A percentile compares a stretch with the other conserved stretches of the same genome.
These are phyloP conservation scores for Clitoria ternatea DNA, from an alignment of 306 rosid genomes.

Conservation along the genomic window DNA sequence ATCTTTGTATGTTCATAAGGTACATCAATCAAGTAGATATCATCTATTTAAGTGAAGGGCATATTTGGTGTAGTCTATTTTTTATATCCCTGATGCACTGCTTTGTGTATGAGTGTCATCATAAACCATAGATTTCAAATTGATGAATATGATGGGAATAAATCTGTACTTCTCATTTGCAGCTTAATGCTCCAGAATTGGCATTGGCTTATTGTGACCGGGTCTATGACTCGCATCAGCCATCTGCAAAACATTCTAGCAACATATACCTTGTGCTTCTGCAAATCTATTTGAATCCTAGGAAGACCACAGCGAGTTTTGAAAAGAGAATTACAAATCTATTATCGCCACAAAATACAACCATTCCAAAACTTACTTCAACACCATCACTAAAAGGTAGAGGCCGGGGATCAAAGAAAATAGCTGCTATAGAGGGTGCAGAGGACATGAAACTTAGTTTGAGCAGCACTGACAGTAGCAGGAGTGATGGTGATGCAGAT, in stretches of 20 bases:
- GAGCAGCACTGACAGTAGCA: constrained; percentile 80
- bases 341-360: constrained; percentile 49
- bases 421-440: constrained; percentile 94
- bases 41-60: neutral
- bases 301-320: constrained; percentile 64
- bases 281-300: constrained; percentile 90
- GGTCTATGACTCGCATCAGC: constrained; percentile 63
- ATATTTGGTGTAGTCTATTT: constrained; percentile 9
- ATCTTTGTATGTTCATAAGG: constrained; percentile 92
- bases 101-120: constrained; percentile 8
- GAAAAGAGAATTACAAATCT: constrained; percentile 76
- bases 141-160: constrained; percentile 17
- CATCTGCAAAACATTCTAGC: constrained; percentile 62
- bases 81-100: constrained; percentile 13
- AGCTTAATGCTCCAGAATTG: constrained; percentile 86
- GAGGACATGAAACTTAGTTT: constrained; percentile 61
- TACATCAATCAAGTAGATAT: constrained; percentile 25
- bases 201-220: constrained; percentile 94
- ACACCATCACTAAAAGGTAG: constrained; percentile 45
- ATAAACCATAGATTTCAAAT: constrained; percentile 13
- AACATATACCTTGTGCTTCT: constrained; percentile 84
- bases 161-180: constrained; percentile 32
- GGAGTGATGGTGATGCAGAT: constrained; percentile 86
- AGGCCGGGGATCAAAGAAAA: constrained; percentile 70
- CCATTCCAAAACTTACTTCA: constrained; percentile 52